A percentile compares a stretch with the other conserved stretches of the same genome.
phyloP scores from a whole-genome alignment of 352 stramenopile genomes.

The Phytopythium sindhum region DNA sequence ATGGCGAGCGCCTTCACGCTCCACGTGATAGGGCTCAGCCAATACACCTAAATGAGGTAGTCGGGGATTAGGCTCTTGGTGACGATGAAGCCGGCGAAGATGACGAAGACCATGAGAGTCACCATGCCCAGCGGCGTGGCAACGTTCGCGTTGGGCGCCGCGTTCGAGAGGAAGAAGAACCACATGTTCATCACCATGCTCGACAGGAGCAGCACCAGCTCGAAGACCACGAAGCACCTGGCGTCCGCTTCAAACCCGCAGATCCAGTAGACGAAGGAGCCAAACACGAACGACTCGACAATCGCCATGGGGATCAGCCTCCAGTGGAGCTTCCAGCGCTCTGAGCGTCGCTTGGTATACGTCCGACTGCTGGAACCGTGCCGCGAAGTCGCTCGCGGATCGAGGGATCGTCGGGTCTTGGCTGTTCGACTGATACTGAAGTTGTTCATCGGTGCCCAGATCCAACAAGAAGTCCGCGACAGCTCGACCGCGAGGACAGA shows the following conservation, averaged over 20 bases:
- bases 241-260: conserved; percentile 35
- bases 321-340: conserved; percentile 28
- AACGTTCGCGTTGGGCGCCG: conserved; percentile 23
- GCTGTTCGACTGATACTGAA: conserved; percentile 13
- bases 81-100: conserved; percentile 38
- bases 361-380: not conserved
- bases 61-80: conserved; percentile 32
- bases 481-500: conserved; percentile 17
- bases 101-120: conserved; percentile 28
- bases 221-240: conserved; percentile 32
- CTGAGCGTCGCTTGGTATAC: conserved; percentile 22
- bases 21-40: conserved; percentile 38
- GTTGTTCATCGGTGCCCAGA: conserved; percentile 18
- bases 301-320: conserved; percentile 34
- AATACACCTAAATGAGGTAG: conserved; percentile 27
- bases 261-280: conserved; percentile 81
- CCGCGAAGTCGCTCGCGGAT: no score
- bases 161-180: conserved; percentile 36
- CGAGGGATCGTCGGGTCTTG: no score
- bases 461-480: conserved; percentile 24
- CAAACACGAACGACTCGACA: conserved; percentile 69
- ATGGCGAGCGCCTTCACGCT: conserved; percentile 21
- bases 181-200: conserved; percentile 38
- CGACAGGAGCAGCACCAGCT: conserved; percentile 24
- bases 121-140: conserved; percentile 34